These are phyloP conservation scores for Phytopythium oedochilum DNA, from an alignment of 352 stramenopile genomes.

Conservation along the genomic window DNA sequence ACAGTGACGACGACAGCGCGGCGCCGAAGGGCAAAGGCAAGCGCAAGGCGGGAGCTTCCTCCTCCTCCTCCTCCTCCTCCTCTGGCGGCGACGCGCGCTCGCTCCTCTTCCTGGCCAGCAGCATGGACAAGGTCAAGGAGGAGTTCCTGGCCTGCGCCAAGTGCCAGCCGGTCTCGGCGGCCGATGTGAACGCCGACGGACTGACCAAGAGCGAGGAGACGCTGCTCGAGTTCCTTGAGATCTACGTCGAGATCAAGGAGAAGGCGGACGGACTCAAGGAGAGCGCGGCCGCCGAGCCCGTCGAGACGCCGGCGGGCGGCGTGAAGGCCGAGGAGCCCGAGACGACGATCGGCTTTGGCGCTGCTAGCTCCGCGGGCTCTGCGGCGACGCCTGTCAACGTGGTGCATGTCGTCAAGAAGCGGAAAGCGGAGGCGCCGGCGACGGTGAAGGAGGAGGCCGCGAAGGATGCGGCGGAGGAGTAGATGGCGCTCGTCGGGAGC, in stretches of 20 bases:
- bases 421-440: slow-evolving; percentile 18
- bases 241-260: slow-evolving; percentile 74
- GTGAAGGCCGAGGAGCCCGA: slow-evolving; percentile 16
- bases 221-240: slow-evolving; percentile 79
- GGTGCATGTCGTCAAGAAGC: slow-evolving; percentile 66
- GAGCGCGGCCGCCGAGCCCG: slow-evolving; percentile 13
- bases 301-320: slow-evolving; percentile 1
- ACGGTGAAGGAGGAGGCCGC: slow-evolving; percentile 5
- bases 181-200: slow-evolving; percentile 42
- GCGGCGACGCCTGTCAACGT: slow-evolving; percentile 49
- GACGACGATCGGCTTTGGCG: slow-evolving; percentile 73
- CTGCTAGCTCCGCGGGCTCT: slow-evolving; percentile 11
- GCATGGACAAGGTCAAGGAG: slow-evolving; percentile 44
- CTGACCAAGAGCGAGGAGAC: slow-evolving; percentile 22
- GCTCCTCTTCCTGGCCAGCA: slow-evolving; percentile 45
- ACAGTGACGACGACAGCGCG: slow-evolving; percentile 5
- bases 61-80: not conserved
- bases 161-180: slow-evolving; percentile 27
- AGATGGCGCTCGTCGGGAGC: not conserved
- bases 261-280: slow-evolving; percentile 26
- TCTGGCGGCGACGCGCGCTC: slow-evolving; percentile 9
- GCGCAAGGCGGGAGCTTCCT: slow-evolving; percentile 29
- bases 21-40: slow-evolving; percentile 64
- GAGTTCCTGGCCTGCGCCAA: slow-evolving; percentile 54
- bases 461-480: slow-evolving; percentile 5